phyloP scores from a whole-genome alignment of 2,329 filamentous ascomycete species.

The Malbranchea cinnamomea region DNA sequence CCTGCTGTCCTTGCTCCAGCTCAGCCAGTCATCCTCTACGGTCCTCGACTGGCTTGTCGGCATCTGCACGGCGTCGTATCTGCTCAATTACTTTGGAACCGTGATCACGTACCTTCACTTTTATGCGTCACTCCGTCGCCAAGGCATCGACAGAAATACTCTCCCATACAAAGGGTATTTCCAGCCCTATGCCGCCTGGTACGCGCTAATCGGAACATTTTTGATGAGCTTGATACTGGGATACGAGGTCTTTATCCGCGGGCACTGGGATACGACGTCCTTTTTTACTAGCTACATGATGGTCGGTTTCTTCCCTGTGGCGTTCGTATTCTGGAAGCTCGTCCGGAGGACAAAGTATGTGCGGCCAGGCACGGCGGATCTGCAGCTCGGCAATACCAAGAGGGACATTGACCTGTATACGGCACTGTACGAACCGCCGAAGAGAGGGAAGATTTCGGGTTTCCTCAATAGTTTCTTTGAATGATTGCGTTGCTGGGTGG shows the following conservation, averaged over 20 bases:
- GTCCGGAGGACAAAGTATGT: slow-evolving; percentile 44
- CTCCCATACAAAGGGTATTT: slow-evolving; percentile 53
- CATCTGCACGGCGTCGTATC: slow-evolving; percentile 16
- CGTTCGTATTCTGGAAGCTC: slow-evolving; percentile 55
- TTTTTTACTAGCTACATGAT: slow-evolving; percentile 58
- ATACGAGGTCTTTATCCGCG: slow-evolving; percentile 54
- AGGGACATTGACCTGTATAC: slow-evolving; percentile 17
- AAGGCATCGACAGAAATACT: slow-evolving; percentile 49
- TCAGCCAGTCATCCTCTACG: slow-evolving; percentile 45
- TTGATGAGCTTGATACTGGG: slow-evolving; percentile 58
- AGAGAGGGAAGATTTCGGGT: slow-evolving; percentile 12
- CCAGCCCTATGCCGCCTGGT: slow-evolving; percentile 58
- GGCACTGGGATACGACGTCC: slow-evolving; percentile 45
- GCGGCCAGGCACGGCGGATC: slow-evolving; percentile 41
- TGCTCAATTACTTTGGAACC: slow-evolving; percentile 37
- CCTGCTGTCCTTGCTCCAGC: slow-evolving; percentile 56
- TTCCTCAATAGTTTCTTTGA: slow-evolving; percentile 12
- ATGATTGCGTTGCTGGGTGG: slow-evolving; percentile 23
- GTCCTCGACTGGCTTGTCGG: slow-evolving; percentile 37
- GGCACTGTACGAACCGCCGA: slow-evolving; percentile 9
- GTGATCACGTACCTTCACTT: slow-evolving; percentile 57
- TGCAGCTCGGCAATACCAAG: slow-evolving; percentile 20
- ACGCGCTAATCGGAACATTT: slow-evolving; percentile 44
- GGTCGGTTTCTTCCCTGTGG: slow-evolving; percentile 48
- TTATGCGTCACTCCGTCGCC: slow-evolving; percentile 47